Conservation (phyloP, 1,284 basidiomycete genomes). For the Ceratobasidium sp. region DNA sequence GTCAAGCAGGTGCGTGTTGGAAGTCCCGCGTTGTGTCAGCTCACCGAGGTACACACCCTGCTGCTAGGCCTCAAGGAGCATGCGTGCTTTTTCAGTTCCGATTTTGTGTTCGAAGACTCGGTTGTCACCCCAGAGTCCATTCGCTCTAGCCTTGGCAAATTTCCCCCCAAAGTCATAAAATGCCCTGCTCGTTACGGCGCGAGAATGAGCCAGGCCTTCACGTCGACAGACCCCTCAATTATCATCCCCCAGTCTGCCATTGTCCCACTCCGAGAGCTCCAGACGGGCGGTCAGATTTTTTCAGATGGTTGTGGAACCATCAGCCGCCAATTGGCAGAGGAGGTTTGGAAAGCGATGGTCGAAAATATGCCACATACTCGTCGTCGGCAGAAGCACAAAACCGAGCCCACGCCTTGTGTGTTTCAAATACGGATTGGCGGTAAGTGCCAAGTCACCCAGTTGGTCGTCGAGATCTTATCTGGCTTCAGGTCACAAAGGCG, state of each 20-base stretch:
- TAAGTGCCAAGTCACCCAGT: constrained; percentile 52
- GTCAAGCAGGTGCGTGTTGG: constrained; percentile 23
- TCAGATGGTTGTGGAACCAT: constrained; percentile 54
- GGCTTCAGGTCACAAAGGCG: constrained; percentile 63
- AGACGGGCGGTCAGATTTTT: too few species aligned
- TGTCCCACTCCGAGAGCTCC: too few species aligned
- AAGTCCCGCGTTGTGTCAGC: background rate
- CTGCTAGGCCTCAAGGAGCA: constrained; percentile 22
- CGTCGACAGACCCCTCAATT: constrained; percentile 78
- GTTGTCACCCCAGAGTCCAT: constrained; percentile 66
- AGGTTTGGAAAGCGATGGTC: constrained; percentile 47
- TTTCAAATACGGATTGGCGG: constrained; percentile 82
- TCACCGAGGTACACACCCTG: background rate
- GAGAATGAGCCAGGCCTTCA: constrained; percentile 83
- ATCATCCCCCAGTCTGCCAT: constrained; percentile 58
- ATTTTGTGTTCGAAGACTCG: constrained; percentile 18
- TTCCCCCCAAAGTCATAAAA: constrained; percentile 64
- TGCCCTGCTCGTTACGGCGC: constrained; percentile 82
- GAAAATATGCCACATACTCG: constrained; percentile 25
- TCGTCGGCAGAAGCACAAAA: constrained; percentile 1
- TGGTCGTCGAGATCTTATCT: background rate
- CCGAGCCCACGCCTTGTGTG: constrained; percentile 50
- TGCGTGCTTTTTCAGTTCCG: constrained; percentile 24
- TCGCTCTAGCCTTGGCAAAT: constrained; percentile 71
- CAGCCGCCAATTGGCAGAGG: constrained; percentile 48